Evolutionary conservation across 208 protist species (phyloP).

Genomic region (Sergeia podlipaevii): DNA sequence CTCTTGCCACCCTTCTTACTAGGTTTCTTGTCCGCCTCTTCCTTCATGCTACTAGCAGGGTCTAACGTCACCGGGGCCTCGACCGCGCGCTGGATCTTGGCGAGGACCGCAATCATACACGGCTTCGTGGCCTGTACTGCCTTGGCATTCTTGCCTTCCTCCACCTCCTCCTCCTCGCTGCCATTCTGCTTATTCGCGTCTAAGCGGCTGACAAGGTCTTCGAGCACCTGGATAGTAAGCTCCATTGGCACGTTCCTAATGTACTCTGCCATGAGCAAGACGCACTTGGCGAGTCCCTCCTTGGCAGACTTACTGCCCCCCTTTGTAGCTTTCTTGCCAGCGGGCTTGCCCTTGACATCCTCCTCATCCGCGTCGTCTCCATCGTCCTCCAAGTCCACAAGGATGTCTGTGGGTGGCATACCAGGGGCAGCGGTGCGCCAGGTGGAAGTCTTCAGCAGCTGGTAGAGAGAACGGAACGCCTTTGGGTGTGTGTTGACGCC

Average conservation of each 20-base stretch:
- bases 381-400: slow-evolving; percentile 14
- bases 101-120: slow-evolving; percentile 79
- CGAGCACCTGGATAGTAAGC: slow-evolving; percentile 71
- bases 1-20: not conserved
- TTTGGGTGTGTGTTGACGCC: slow-evolving; percentile 26
- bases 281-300: slow-evolving; percentile 37
- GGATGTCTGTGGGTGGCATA: slow-evolving; percentile 63
- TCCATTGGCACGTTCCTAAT: slow-evolving; percentile 82
- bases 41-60: not conserved
- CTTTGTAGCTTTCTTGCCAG: not conserved
- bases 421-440: slow-evolving; percentile 69
- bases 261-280: slow-evolving; percentile 78
- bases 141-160: not conserved
- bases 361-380: slow-evolving; percentile 1
- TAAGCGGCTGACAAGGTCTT: slow-evolving; percentile 52
- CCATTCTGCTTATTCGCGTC: not conserved
- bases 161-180: not conserved
- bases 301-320: not conserved
- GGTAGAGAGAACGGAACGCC: slow-evolving; percentile 34
- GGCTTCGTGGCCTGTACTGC: slow-evolving; percentile 38
- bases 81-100: slow-evolving; percentile 82
- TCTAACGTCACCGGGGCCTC: slow-evolving; percentile 33
- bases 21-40: slow-evolving; percentile 3
- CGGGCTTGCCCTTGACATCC: slow-evolving; percentile 4
- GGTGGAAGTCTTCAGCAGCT: slow-evolving; percentile 41